Conservation (phyloP, 2,329 filamentous ascomycete species). For the Juglanconis oblonga region DNA sequence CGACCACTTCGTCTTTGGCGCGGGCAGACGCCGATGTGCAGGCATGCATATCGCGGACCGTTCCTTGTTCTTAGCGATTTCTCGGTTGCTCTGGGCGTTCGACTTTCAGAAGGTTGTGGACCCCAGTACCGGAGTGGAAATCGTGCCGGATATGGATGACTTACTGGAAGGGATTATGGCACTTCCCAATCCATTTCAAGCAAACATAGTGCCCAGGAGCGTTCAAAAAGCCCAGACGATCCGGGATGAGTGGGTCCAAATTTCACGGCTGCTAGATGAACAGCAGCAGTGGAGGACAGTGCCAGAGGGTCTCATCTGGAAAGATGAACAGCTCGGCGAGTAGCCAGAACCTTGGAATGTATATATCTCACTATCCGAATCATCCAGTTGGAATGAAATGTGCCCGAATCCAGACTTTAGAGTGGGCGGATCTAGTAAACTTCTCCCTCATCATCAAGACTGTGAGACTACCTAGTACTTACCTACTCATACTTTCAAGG, state of each 20-base stretch:
- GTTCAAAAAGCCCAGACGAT: neutral
- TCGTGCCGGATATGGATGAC: neutral
- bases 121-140: neutral
- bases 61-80: conserved; percentile 44
- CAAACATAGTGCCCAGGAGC: neutral
- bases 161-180: neutral
- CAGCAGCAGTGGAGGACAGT: neutral
- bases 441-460: too few species aligned
- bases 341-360: too few species aligned
- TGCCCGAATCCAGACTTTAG: too few species aligned
- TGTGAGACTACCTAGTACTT: too few species aligned
- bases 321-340: too few species aligned
- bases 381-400: too few species aligned
- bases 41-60: conserved; percentile 53
- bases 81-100: conserved; percentile 47
- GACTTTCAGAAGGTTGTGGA: conserved; percentile 12
- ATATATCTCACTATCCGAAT: too few species aligned
- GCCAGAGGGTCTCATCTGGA: neutral
- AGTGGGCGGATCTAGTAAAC: too few species aligned
- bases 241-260: neutral
- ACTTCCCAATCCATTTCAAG: neutral
- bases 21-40: conserved; percentile 54
- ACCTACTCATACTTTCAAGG: too few species aligned
- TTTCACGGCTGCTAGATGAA: neutral
- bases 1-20: conserved; percentile 54